Evolutionary conservation across 345 rosid genomes (phyloP), one percentile per base, ranked within the genome.

Genomic region (Eutrema heterophyllum): DNA sequence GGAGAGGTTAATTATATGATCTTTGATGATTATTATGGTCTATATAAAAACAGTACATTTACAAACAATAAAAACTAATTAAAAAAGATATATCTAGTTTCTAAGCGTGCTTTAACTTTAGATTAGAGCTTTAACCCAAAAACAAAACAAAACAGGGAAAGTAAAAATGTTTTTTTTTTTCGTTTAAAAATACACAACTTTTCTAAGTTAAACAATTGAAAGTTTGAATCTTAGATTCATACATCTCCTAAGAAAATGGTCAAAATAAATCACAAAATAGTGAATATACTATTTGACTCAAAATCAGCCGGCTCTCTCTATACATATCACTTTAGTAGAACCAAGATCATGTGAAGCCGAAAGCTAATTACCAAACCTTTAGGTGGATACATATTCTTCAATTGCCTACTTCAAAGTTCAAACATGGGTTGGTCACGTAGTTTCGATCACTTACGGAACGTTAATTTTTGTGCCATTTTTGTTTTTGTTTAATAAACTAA

Each of bases 361-460:
- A 64, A 64, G 71, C 54, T 62, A 41, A 8, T 61, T 55, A 64
- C 71, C 58, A 64, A 73, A 73, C 57, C 38, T 63, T 72, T 44
- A 30, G 64, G 30, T 64, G 9, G 53, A 33, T 62, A 52, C 15
- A 51, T 51, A 51, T 62, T 41, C 49, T 55, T 53, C 24, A 53
- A 68, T 18, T 43, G 14, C 9, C 30, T 41, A 11, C 72, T n/a
- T n/a, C n/a, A n/a, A n/a, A n/a, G n/a, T 68, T 43, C 26, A 53
- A 64, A 65, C 77, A 64, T 53, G 64, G 64, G 70, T 54, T 64
- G 48, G 70, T 72, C 49, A 40, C 33, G 32, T 54, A 32, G 24
- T 55, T 21, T 55, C 32, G 14, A 16, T 32, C 4, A 14, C 39
- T 33, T 21, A 64, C 4, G 44, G 13, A 51, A 52, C 24, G 9